A percentile compares a stretch with the other conserved stretches of the same genome.
phyloP scores from a whole-genome alignment of 257 asterid genomes.

The Capsicum chinense region DNA sequence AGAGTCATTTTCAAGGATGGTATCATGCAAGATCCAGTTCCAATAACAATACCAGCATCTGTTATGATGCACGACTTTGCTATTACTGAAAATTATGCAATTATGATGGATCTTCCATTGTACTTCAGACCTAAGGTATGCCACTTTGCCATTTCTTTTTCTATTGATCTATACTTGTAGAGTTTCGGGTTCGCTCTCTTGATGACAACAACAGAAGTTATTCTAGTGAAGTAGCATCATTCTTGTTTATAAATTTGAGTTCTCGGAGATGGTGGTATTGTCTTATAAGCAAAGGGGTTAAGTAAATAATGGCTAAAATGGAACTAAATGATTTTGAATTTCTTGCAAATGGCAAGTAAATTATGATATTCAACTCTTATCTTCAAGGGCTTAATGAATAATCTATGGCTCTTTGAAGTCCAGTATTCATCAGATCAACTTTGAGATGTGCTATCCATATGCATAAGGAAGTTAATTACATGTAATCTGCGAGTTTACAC shows the following conservation, averaged over 20 bases:
- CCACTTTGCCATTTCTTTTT: constrained; percentile 19
- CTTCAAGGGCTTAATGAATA: neutral
- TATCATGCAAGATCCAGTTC: constrained; percentile 90
- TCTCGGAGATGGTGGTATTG: neutral
- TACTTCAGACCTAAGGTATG: constrained; percentile 82
- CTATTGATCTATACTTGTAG: neutral
- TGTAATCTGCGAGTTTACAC: neutral
- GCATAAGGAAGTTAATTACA: neutral
- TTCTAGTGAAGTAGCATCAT: neutral
- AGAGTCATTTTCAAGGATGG: constrained; percentile 94
- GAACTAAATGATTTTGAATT: neutral
- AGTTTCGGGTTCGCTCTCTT: neutral
- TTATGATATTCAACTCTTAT: neutral
- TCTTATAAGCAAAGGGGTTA: neutral
- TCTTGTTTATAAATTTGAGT: neutral
- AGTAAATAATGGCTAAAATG: neutral
- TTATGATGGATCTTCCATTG: constrained; percentile 92
- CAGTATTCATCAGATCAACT: constrained; percentile 3
- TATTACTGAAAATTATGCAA: constrained; percentile 92
- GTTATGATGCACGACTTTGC: constrained; percentile 99
- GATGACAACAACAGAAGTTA: neutral
- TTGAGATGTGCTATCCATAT: neutral
- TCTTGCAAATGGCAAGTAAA: too few relatives aligned
- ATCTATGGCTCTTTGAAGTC: neutral
- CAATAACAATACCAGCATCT: constrained; percentile 80